Evolutionary conservation across 129 eudicot genomes (phyloP), one percentile per base, ranked within the genome.

Genomic region (Helichrysum umbraculigerum): DNA sequence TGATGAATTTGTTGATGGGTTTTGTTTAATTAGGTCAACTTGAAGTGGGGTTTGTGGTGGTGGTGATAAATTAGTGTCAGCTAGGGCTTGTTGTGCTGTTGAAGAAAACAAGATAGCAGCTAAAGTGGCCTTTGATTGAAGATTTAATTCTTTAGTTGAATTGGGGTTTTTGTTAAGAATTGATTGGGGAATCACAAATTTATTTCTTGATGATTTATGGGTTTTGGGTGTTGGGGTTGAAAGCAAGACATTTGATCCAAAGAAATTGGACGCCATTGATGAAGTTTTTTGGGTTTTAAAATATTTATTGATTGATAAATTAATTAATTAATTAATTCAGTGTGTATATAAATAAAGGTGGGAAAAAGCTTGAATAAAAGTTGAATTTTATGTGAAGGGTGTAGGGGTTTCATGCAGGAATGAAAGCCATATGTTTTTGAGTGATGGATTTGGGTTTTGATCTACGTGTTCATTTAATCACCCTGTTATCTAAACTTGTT

Each of bases 211-310:
- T 0, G 81, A 60, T 72, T 79, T 76, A n/a, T 83, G 80, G 34
- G 83, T 87, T 85, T 89, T 89, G 78, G 96, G 96, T 10, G 96
- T 88, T 64, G 97, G 88, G 35, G 89, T 28, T 56, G 93, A 88
- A 42, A 88, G 78, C 50, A 85, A 72, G 81, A 85, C 58, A 57
- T 76, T 89, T 75, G 87, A 72, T 50, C 90, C 90, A 33, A 81
- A 80, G 75, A 91, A 87, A 33, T 56, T 78, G 72, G 95, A 88
- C 62, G 91, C 92, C 90, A 87, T 88, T 51, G 70, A 71, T 68
- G 73, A 42, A 75, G 44, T 47, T n/a, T 33, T 75, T 67, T 50
- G 16, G 30, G 56, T 70, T 22, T 47, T 78, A 21, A 34, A 34
- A n/a, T 30, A 52, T 16, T 73, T 75, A 52, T 44, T 7, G 17